A percentile compares a stretch with the other conserved stretches of the same genome.
These are phyloP conservation scores for Rhizoclosmatium sp. DNA, from an alignment of 192 early-diverging fungal species.

Conservation along the genomic window DNA sequence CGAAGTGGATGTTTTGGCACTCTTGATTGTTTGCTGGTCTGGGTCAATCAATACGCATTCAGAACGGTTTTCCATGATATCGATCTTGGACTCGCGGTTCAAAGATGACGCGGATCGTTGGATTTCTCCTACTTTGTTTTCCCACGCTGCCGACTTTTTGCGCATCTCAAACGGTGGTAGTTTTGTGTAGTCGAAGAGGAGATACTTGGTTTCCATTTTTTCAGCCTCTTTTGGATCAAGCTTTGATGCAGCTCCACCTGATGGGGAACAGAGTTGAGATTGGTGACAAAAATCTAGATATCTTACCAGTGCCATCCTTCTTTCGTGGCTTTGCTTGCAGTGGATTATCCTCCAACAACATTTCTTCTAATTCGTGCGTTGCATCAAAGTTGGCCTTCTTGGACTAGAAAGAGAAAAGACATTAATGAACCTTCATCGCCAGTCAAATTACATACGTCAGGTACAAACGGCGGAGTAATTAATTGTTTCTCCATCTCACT, in stretches of 20 bases:
- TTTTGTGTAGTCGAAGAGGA: constrained; percentile 77
- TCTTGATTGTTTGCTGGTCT: constrained; percentile 14
- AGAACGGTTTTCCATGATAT: constrained; percentile 17
- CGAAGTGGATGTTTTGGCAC: neutral
- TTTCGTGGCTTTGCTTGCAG: constrained; percentile 44
- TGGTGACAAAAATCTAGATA: neutral
- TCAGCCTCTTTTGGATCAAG: constrained; percentile 55
- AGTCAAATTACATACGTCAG: constrained; percentile 48
- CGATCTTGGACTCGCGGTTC: neutral
- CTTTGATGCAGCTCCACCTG: constrained; percentile 4
- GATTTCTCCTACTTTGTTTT: constrained; percentile 9
- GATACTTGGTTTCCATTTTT: constrained; percentile 86
- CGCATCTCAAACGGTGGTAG: constrained; percentile 9
- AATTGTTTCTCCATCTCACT: constrained; percentile 46
- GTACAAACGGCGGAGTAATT: constrained; percentile 55
- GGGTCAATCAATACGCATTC: neutral
- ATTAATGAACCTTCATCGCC: constrained; percentile 10
- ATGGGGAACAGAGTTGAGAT: constrained; percentile 35
- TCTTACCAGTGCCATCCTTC: constrained; percentile 25
- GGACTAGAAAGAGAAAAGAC: constrained; percentile 52
- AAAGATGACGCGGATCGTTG: neutral
- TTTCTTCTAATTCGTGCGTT: constrained; percentile 86
- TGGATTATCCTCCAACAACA: constrained; percentile 88
- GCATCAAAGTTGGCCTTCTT: constrained; percentile 70
- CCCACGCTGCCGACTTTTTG: constrained; percentile 12